phyloP scores from a whole-genome alignment of 108 stramenopile species.

The Aureococcus anophagefferens region DNA sequence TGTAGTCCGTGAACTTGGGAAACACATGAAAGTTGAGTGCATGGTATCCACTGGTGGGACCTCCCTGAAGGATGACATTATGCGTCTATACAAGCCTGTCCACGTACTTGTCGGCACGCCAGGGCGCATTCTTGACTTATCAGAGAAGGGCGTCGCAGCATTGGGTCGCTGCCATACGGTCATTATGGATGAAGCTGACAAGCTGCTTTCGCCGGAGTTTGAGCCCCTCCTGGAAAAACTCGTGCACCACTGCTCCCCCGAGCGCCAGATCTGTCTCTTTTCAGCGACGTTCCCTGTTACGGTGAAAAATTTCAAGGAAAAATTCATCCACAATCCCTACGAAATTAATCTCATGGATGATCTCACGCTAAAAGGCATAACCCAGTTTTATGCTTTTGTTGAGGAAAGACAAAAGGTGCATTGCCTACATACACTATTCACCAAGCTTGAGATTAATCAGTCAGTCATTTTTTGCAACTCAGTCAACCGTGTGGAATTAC shows the following conservation, averaged over 20 bases:
- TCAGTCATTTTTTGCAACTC: slow-evolving; percentile 99
- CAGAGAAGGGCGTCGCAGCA: slow-evolving; percentile 88
- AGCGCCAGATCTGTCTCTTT: slow-evolving; percentile 95
- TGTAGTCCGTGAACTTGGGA: background rate
- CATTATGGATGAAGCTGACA: slow-evolving; percentile 98
- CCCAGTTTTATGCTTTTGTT: slow-evolving; percentile 97
- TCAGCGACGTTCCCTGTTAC: slow-evolving; percentile 96
- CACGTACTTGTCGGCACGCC: slow-evolving; percentile 93
- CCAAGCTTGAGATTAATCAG: slow-evolving; percentile 95
- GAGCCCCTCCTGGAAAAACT: slow-evolving; percentile 91
- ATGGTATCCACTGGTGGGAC: slow-evolving; percentile 98
- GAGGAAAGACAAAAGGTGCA: slow-evolving; percentile 97
- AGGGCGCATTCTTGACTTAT: slow-evolving; percentile 91
- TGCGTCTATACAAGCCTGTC: slow-evolving; percentile 91
- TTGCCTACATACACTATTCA: slow-evolving; percentile 95
- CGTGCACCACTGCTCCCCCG: slow-evolving; percentile 61
- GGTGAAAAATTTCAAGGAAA: slow-evolving; percentile 87
- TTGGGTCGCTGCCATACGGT: slow-evolving; percentile 82
- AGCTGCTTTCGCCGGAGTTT: slow-evolving; percentile 89
- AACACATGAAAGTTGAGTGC: slow-evolving; percentile 91
- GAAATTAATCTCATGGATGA: slow-evolving; percentile 98
- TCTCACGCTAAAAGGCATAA: slow-evolving; percentile 93
- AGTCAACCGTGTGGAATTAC: slow-evolving; percentile 92
- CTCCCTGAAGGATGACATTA: slow-evolving; percentile 92
- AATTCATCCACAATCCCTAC: slow-evolving; percentile 78